Conservation (phyloP, 2,329 filamentous ascomycete species). For the Tolypocladium capitatum region DNA sequence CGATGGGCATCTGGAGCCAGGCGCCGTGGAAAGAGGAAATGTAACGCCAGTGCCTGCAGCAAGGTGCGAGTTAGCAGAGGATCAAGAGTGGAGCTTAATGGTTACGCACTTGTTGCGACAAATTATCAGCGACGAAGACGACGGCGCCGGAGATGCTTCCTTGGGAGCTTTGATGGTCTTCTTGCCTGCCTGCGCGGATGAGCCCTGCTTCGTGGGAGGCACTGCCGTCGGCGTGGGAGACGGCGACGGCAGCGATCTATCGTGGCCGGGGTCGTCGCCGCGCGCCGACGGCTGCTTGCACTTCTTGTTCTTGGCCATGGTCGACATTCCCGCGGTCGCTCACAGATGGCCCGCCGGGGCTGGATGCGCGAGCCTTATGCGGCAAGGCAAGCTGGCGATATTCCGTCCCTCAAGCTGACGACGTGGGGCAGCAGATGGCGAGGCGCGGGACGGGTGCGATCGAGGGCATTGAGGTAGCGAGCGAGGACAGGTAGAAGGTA, state of each 20-base stretch:
- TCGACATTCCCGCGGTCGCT: not conserved
- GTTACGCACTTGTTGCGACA: conserved; percentile 55
- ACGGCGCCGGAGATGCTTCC: conserved; percentile 1
- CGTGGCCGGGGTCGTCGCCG: not conserved
- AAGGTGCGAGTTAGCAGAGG: not conserved
- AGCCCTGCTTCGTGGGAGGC: not conserved
- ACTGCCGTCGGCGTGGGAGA: not conserved
- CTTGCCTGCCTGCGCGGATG: not conserved
- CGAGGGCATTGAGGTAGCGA: not conserved
- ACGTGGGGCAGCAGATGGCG: not conserved
- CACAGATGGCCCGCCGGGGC: not conserved
- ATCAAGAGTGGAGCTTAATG: too few relatives aligned
- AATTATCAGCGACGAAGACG: conserved; percentile 11
- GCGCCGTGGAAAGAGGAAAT: conserved; percentile 74
- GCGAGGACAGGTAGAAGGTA: not conserved
- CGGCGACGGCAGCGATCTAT: not conserved
- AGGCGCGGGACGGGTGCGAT: not conserved
- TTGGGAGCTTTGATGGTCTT: conserved; percentile 5
- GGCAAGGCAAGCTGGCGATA: not conserved
- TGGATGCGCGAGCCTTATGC: not conserved
- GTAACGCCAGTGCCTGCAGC: conserved; percentile 63
- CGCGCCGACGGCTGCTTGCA: conserved; percentile 31
- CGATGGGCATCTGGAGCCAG: conserved; percentile 68
- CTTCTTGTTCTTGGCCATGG: conserved; percentile 34
- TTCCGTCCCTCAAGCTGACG: not conserved